These are phyloP conservation scores for Aspergillus brasiliensis DNA, from an alignment of 2,329 filamentous ascomycete species.

Conservation along the genomic window DNA sequence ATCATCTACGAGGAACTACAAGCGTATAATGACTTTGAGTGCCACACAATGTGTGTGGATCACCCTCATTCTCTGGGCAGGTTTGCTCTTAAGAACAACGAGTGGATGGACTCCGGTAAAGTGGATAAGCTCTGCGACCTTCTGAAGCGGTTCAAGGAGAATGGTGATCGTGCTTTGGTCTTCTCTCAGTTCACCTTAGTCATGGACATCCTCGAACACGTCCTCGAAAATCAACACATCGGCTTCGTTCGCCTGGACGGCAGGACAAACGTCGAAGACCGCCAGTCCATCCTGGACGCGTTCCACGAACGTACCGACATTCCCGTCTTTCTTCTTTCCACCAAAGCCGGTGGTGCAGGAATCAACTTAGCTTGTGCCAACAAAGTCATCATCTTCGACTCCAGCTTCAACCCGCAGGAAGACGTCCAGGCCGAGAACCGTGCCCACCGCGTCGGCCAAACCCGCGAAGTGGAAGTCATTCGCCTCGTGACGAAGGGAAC, in stretches of 20 bases:
- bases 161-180: constrained; percentile 83
- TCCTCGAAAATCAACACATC: constrained; percentile 72
- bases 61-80: constrained; percentile 56
- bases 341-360: constrained; percentile 91
- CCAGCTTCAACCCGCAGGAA: constrained; percentile 96
- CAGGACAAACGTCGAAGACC: constrained; percentile 74
- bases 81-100: constrained; percentile 60
- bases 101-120: constrained; percentile 79
- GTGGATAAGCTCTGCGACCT: constrained; percentile 78
- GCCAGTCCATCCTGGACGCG: constrained; percentile 84
- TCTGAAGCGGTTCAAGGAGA: constrained; percentile 69
- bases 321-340: constrained; percentile 88
- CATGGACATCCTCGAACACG: constrained; percentile 84
- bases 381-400: constrained; percentile 97
- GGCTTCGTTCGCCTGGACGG: constrained; percentile 86
- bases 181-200: constrained; percentile 94
- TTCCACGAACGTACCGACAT: constrained; percentile 78
- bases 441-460: constrained; percentile 92
- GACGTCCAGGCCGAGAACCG: constrained; percentile 98
- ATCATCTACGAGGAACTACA: constrained; percentile 58
- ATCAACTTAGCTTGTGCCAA: constrained; percentile 96
- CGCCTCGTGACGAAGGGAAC: constrained; percentile 78
- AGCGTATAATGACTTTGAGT: constrained; percentile 62
- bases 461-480: constrained; percentile 84
- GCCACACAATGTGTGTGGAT: constrained; percentile 60